Base-by-base conservation (phyloP, 2,329 filamentous ascomycete genomes). In the Triangularia setosa region DNA sequence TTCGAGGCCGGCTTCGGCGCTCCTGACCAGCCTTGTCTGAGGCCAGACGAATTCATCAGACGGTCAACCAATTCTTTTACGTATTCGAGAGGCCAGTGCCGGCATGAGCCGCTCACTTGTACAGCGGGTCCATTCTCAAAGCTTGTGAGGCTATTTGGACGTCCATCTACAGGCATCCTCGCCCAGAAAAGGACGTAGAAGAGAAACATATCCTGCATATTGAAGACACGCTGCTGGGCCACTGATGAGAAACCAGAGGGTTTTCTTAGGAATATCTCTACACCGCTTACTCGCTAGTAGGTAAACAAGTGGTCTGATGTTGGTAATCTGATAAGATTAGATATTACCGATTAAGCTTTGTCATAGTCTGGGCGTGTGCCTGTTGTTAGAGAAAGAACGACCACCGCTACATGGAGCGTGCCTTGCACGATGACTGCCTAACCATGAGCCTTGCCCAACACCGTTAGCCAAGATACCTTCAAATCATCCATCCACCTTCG, bases 321-420 rank as follows among this genome's bases (percentile, higher is more conserved):
- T 40, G 16, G 33, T 14, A 40, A 33, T 30, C 30, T 57, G 55
- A 25, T 58, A 58, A 35, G 28, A 58, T 58, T 58, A 58, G 8
- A 57, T 57, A 35, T 58, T 30, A 35, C 27, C 55, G 55, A 58
- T 25, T 59, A 44, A 59, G 57, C 57, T 24, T 59, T 59, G 30
- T 59, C 35, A 59, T 27, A 14, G 24, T 12, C 35, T 40, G 9
- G 30, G 24, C 24, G 25, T 11, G 30, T 33, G 2, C n/a, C 33
- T 24, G 9, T 9, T 59, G 57, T 59, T 59, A 59, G 30, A 23
- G 57, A 59, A 59, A 24, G 7, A 59, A 48, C 57, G 27, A 2
- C 12, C 23, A 24, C 9, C 4, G 16, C 16, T 14, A 24, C 6
- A 9, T 4, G 1, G 14, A 30, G 2, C 18, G 25, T 18, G 12